Percentiles rank a stretch among this genome's conserved stretches.
phyloP scores from a whole-genome alignment of 73 alveolate genomes.

The Paramecium sonneborni region DNA sequence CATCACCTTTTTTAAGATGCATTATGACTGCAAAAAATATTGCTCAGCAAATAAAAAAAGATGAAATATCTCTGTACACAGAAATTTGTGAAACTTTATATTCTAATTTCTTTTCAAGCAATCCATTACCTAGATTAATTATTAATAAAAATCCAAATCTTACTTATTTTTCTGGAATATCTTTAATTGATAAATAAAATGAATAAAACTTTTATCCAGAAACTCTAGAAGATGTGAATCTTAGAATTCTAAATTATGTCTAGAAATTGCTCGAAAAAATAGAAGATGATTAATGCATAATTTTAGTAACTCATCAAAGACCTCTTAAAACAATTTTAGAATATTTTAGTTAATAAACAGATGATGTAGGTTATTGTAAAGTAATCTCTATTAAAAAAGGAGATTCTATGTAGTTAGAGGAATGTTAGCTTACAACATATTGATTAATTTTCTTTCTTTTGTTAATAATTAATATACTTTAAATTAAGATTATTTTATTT shows the following conservation, averaged over 20 bases:
- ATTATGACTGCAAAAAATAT: slow-evolving; percentile 4
- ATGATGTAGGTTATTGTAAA: slow-evolving; percentile 38
- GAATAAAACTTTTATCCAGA: not conserved
- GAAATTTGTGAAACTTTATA: slow-evolving; percentile 49
- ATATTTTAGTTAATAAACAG: not conserved
- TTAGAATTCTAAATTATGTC: not conserved
- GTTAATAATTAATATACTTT: too few relatives aligned
- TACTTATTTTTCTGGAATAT: not conserved
- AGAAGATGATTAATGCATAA: not conserved
- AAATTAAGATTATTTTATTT: not conserved
- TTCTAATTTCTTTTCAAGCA: not conserved
- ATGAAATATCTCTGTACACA: not conserved
- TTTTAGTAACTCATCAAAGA: slow-evolving; percentile 21
- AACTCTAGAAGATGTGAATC: not conserved
- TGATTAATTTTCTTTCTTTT: not conserved
- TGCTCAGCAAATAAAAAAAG: not conserved
- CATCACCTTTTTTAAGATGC: slow-evolving; percentile 30
- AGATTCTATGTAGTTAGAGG: not conserved
- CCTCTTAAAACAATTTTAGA: slow-evolving; percentile 25
- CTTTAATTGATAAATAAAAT: not conserved
- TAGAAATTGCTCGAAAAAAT: not conserved
- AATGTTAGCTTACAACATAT: not conserved
- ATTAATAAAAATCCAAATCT: not conserved
- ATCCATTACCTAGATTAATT: not conserved
- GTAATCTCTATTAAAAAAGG: not conserved